These are phyloP conservation scores for Vararia minispora DNA, from an alignment of 768 basidiomycete genomes.

Conservation along the genomic window DNA sequence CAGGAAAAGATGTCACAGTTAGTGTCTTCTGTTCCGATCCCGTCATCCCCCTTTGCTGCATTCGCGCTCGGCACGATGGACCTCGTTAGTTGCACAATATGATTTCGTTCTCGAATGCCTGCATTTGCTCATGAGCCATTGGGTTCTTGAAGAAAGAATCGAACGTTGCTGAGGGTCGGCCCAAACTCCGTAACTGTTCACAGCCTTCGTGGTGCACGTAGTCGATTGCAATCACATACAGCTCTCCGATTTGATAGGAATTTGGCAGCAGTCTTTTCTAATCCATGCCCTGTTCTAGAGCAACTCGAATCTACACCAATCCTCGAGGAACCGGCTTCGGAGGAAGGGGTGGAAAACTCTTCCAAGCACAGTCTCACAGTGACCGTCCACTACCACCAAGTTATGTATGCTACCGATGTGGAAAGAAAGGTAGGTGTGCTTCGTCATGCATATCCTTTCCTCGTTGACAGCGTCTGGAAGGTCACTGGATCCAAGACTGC, in stretches of 20 bases:
- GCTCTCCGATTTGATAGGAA: too few species aligned
- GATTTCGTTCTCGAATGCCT: slow-evolving; percentile 71
- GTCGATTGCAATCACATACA: too few species aligned
- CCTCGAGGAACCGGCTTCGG: slow-evolving; percentile 53
- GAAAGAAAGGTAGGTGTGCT: slow-evolving; percentile 70
- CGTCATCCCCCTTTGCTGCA: too few species aligned
- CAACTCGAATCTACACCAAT: slow-evolving; percentile 55
- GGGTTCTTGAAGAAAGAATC: too few species aligned
- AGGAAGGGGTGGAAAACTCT: slow-evolving; percentile 48
- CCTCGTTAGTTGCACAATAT: too few species aligned
- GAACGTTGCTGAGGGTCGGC: too few species aligned
- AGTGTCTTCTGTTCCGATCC: slow-evolving; percentile 52
- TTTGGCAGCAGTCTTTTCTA: too few species aligned
- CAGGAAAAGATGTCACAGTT: slow-evolving; percentile 99
- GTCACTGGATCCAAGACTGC: slow-evolving; percentile 99
- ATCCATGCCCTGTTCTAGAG: slow-evolving; percentile 33
- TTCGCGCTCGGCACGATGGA: too few species aligned
- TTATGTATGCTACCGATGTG: slow-evolving; percentile 98
- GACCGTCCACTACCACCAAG: slow-evolving; percentile 83
- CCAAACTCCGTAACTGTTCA: too few species aligned
- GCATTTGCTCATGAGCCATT: too few species aligned
- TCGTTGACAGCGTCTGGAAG: slow-evolving; percentile 28
- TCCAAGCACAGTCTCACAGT: slow-evolving; percentile 35
- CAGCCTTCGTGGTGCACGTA: too few species aligned
- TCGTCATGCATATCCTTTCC: neutral